phyloP scores from a whole-genome alignment of 2,329 filamentous ascomycete species.

The Exophiala dermatitidis region DNA sequence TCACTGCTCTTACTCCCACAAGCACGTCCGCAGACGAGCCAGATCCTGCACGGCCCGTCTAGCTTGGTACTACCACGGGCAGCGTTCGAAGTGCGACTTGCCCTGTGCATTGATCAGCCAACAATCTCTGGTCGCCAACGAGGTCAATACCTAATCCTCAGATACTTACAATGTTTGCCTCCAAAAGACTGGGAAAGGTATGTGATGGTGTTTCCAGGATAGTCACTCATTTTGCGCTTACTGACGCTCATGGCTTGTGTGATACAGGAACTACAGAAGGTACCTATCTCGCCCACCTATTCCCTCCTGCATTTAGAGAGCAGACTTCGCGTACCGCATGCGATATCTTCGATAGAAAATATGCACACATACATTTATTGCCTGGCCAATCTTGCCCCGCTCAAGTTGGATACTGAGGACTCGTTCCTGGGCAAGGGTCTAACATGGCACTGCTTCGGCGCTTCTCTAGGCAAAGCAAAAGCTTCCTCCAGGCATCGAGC shows the following conservation, averaged over 20 bases:
- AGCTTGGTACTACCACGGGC: no score
- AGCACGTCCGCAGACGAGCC: no score
- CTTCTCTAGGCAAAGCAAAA: conserved; percentile 47
- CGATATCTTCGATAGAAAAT: not conserved
- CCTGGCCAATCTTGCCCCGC: not conserved
- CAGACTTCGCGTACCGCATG: not conserved
- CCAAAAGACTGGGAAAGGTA: conserved; percentile 44
- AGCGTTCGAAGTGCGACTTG: conserved; percentile 49
- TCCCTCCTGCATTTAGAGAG: not conserved
- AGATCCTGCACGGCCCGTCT: no score
- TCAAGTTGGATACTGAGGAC: not conserved
- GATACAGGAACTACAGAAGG: conserved; percentile 49
- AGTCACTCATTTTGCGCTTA: not conserved
- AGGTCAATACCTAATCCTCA: not conserved
- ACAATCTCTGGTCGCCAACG: not conserved
- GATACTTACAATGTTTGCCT: conserved; percentile 41
- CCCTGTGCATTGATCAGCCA: not conserved
- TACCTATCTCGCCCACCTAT: conserved; percentile 28
- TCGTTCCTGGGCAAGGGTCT: not conserved
- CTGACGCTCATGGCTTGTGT: conserved; percentile 25
- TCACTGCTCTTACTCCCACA: no score
- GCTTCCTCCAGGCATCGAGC: conserved; percentile 62
- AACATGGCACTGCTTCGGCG: not conserved
- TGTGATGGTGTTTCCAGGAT: conserved; percentile 7
- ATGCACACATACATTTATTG: not conserved